Evolutionary conservation across 768 basidiomycete species (phyloP).

Genomic region (Podaxis carcinomalis): DNA sequence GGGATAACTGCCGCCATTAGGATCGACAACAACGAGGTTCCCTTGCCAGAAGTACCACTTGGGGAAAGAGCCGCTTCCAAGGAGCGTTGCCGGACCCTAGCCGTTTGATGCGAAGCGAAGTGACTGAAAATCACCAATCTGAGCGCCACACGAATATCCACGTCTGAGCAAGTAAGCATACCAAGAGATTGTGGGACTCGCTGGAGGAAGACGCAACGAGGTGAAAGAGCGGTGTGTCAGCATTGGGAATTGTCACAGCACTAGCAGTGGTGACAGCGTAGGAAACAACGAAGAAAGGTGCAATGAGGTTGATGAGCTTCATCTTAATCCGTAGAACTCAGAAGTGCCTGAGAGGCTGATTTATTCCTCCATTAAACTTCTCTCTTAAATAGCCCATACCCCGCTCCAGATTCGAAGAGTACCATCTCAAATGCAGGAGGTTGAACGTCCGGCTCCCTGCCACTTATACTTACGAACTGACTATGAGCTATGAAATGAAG

Average conservation of each 20-base stretch:
- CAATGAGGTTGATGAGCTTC: not conserved
- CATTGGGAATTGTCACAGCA: slow-evolving; percentile 17
- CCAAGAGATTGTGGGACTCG: slow-evolving; percentile 21
- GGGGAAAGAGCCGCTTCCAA: slow-evolving; percentile 20
- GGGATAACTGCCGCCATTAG: slow-evolving; percentile 7
- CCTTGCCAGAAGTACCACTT: slow-evolving; percentile 25
- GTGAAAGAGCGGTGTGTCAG: slow-evolving; percentile 24
- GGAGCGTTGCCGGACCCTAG: slow-evolving; percentile 16
- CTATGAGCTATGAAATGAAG: not conserved
- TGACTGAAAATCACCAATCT: slow-evolving; percentile 14
- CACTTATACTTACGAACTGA: not conserved
- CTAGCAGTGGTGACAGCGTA: not conserved
- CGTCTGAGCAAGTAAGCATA: slow-evolving; percentile 2
- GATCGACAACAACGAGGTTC: slow-evolving; percentile 15
- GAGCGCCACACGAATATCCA: not conserved
- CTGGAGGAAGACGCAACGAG: slow-evolving; percentile 19
- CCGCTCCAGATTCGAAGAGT: not conserved
- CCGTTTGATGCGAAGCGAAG: slow-evolving; percentile 8
- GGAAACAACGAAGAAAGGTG: not conserved
- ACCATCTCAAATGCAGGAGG: not conserved
- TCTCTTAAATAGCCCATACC: not conserved
- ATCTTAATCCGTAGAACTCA: not conserved
- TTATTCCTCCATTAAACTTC: not conserved
- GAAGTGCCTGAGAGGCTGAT: not conserved
- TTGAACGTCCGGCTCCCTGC: not conserved